Percentiles rank a stretch among this genome's conserved stretches.
Evolutionary conservation across 2,329 filamentous ascomycete genomes (phyloP).

Genomic region (Cladosporium austrohemisphaericum): DNA sequence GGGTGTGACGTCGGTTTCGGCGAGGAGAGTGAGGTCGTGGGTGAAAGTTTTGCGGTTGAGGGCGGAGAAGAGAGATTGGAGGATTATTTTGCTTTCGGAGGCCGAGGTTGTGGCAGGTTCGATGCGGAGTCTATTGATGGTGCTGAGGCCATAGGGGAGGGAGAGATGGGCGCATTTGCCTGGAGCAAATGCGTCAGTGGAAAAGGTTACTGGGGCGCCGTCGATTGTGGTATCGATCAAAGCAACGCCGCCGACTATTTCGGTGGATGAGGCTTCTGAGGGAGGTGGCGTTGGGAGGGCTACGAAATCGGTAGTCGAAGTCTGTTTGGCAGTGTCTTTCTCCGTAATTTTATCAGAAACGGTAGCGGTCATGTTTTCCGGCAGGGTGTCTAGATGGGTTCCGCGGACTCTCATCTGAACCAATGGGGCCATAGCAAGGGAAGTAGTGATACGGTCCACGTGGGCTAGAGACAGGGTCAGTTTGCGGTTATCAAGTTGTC

Average conservation of each 20-base stretch:
- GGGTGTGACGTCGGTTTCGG: conserved; percentile 29
- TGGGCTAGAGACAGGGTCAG: conserved; percentile 13
- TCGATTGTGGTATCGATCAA: conserved; percentile 27
- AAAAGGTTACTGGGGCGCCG: conserved; percentile 21
- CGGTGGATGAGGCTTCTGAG: conserved; percentile 9
- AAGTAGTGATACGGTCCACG: conserved; percentile 1
- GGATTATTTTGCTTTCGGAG: conserved; percentile 20
- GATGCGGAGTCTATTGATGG: conserved; percentile 27
- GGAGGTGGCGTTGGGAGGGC: conserved; percentile 18
- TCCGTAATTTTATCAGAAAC: neutral
- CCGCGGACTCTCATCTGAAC: conserved; percentile 3
- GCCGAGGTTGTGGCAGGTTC: conserved; percentile 19
- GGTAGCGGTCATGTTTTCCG: neutral
- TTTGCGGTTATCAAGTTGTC: conserved; percentile 15
- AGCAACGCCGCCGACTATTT: conserved; percentile 23
- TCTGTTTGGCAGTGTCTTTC: neutral
- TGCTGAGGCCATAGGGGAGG: conserved; percentile 27
- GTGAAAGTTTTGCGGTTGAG: conserved; percentile 26
- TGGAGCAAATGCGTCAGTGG: conserved; percentile 20
- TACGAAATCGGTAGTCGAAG: neutral
- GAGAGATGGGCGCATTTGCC: conserved; percentile 29
- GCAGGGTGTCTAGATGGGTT: conserved; percentile 1
- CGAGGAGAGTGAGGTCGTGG: conserved; percentile 24
- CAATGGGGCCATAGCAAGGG: conserved; percentile 1
- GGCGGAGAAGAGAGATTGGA: conserved; percentile 29